phyloP scores from a whole-genome alignment of 2,329 filamentous ascomycete genomes.

The Lachnellula arida region DNA sequence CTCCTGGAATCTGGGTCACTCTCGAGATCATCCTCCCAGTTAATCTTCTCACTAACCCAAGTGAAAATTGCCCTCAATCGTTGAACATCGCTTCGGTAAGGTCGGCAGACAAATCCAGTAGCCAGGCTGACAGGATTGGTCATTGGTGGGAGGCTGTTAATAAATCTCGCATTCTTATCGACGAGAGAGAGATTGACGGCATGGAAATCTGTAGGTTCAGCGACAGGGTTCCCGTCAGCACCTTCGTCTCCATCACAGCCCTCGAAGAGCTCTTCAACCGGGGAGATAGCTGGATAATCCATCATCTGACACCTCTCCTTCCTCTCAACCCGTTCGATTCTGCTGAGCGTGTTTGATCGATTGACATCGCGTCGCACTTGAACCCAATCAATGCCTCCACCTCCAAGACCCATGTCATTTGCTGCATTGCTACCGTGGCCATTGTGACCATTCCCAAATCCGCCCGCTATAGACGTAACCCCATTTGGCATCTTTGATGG shows the following conservation, averaged over 20 bases:
- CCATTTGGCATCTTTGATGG: constrained; percentile 26
- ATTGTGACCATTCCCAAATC: constrained; percentile 34
- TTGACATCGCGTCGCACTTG: constrained; percentile 95
- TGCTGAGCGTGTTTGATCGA: constrained; percentile 86
- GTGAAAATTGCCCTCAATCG: constrained; percentile 91
- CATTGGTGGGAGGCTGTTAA: constrained; percentile 75
- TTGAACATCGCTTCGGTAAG: constrained; percentile 91
- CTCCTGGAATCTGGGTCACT: constrained; percentile 76
- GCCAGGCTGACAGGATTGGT: constrained; percentile 79
- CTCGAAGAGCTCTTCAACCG: constrained; percentile 83
- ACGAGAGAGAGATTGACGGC: constrained; percentile 78
- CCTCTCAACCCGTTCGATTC: constrained; percentile 79
- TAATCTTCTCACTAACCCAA: constrained; percentile 92
- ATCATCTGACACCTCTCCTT: constrained; percentile 91
- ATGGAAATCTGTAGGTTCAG: constrained; percentile 75
- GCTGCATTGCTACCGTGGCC: constrained; percentile 42
- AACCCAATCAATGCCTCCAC: constrained; percentile 77
- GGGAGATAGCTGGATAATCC: constrained; percentile 81
- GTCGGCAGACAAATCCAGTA: constrained; percentile 87
- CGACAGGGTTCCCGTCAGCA: constrained; percentile 77
- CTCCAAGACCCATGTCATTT: constrained; percentile 65
- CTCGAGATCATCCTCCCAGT: constrained; percentile 93
- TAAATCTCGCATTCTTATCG: constrained; percentile 92
- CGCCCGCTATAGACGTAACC: constrained; percentile 50
- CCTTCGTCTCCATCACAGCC: constrained; percentile 86